Evolutionary conservation across 352 stramenopile species (phyloP), one percentile per base, ranked within the genome.

Genomic region (Discostella stelligera): DNA sequence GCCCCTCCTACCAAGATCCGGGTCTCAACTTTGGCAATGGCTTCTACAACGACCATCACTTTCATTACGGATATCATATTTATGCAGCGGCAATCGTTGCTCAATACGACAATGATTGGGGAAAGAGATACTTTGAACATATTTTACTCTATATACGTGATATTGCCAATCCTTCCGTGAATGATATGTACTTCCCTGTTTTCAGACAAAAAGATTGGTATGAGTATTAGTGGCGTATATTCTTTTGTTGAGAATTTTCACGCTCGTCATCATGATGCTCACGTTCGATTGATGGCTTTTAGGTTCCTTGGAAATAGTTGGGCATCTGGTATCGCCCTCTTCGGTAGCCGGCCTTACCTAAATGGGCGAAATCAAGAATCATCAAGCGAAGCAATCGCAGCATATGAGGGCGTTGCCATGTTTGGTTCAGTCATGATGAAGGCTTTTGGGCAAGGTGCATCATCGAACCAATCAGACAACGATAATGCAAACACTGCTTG

Each of bases 331-430:
- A 89, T 94, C 67, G 80, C 88, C 3, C 76, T 82, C 25, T 71
- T 90, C 30, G 79, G 82, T 25, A 80, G 81, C 7, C 72, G 79
- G 8, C 88, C 88, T 25, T 94, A 94, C 66, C 66, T 86, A 21
- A 95, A 95, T 85, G 91, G 91, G 13, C 77, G 90, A n/a, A 95
- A 95, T 74, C 89, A 95, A 84, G 91, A 95, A 75, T 94, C 85
- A 48, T 88, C 72, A 27, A 92, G 82, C 46, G 91, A 95, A 67
- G 87, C 91, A 25, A 94, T 95, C 71, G 82, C 88, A 16, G 84
- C 85, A 0, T 95, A 95, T 65, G 91, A 95, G 72, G 83, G 64
- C 13, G 83, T 95, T 46, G 86, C 89, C 32, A 73, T 95, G 48
- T 95, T 89, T 80, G 91, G 91, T 21, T 64, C 83, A 61, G 80